Percentiles rank a stretch among this genome's conserved stretches.
Evolutionary conservation across 2,329 filamentous ascomycete species (phyloP).

Genomic region (Colletotrichum tofieldiae): DNA sequence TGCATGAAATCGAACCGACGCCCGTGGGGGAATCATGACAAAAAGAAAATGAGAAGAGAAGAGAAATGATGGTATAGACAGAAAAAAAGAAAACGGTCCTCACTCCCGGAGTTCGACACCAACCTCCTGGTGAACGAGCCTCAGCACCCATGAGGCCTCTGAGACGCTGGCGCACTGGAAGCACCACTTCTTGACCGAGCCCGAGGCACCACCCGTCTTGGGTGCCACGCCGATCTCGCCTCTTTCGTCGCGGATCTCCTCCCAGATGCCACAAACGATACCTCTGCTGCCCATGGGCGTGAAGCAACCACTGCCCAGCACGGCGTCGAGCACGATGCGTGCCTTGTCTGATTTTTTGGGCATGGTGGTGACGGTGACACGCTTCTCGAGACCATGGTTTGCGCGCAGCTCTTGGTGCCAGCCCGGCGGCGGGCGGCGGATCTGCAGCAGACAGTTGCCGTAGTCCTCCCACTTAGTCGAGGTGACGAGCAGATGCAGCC

Average conservation of each 20-base stretch:
- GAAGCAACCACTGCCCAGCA: slow-evolving; percentile 87
- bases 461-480: slow-evolving; percentile 91
- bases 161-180: slow-evolving; percentile 71
- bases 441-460: slow-evolving; percentile 86
- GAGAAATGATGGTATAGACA: background rate
- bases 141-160: slow-evolving; percentile 70
- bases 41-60: slow-evolving; percentile 22
- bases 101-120: slow-evolving; percentile 63
- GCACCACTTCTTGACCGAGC: slow-evolving; percentile 75
- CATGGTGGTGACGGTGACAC: slow-evolving; percentile 83
- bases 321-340: slow-evolving; percentile 83
- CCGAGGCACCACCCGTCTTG: slow-evolving; percentile 65
- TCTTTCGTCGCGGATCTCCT: slow-evolving; percentile 78
- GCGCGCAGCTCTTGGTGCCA: slow-evolving; percentile 72
- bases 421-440: slow-evolving; percentile 80
- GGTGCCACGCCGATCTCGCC: slow-evolving; percentile 69
- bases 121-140: slow-evolving; percentile 72
- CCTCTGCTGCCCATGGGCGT: slow-evolving; percentile 87
- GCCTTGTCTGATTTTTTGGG: slow-evolving; percentile 73
- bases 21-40: slow-evolving; percentile 37
- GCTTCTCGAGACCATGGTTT: slow-evolving; percentile 83
- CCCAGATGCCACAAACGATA: slow-evolving; percentile 91
- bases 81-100: slow-evolving; percentile 13
- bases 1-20: slow-evolving; percentile 22
- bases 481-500: slow-evolving; percentile 85